Base-by-base conservation (phyloP, 257 asterid species). In the Asclepias syriaca region DNA sequence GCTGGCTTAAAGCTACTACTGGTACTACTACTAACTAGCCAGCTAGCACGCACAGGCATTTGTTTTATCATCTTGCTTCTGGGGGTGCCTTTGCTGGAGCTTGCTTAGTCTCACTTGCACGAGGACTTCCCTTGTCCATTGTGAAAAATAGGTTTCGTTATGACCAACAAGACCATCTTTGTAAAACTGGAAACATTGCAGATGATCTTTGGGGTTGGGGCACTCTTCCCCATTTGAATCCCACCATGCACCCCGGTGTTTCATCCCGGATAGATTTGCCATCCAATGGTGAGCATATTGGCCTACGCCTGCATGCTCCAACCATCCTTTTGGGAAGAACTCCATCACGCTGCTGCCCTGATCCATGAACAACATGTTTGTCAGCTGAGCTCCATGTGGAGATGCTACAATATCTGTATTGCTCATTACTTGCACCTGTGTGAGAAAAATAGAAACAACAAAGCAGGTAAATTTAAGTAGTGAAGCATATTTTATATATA, bases 261-360 rank as follows among this genome's bases (percentile, higher is more conserved):
- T 73, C 87, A 80, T 80, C 54, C 87, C 85, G 0, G 85, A 72
- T 43, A 69, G 77, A 39, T 69, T n/a, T 3, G 83, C 87, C 79
- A 80, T 71, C 85, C 85, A 83, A 64, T 80, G 83, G 74, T 75
- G 72, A 43, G 81, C 81, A 71, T 75, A 80, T 74, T 75, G 85
- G 57, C 83, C 83, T 22, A 58, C 1, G 6, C 85, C 81, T 18
- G 83, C 85, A 29, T 75, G 53, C 69, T 80, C 76, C 12, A 69
- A 37, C 87, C 85, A 80, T 68, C 85, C 87, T 75, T 75, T 80
- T 11, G 87, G 85, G 73, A 79, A 83, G 69, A 83, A 80, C 50
- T 83, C 81, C 87, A 80, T 78, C 14, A 83, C 66, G 48, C 79
- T 80, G 69, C 83, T 80, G 69, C 66, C 67, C 0, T 72, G 59